These are phyloP conservation scores for Cnidoscolus chayamansa DNA, from an alignment of 441 rosid species.

Conservation along the genomic window DNA sequence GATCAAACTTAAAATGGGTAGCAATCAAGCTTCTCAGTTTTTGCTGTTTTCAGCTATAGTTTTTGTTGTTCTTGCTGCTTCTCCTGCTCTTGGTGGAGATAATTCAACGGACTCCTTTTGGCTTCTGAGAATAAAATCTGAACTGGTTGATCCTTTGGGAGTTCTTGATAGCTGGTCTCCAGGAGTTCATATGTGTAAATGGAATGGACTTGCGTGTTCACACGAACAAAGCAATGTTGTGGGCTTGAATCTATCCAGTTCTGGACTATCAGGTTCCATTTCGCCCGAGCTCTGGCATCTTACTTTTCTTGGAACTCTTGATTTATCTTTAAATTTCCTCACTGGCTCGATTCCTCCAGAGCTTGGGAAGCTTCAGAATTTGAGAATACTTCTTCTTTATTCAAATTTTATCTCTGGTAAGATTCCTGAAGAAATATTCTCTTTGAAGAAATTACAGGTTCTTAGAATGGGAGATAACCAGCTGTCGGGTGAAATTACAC, in stretches of 20 bases:
- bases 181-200: constrained; percentile 46
- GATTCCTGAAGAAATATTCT: constrained; percentile 64
- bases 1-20: constrained; percentile 34
- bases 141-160: constrained; percentile 47
- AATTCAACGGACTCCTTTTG: constrained; percentile 37
- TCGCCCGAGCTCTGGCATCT: constrained; percentile 46
- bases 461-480: constrained; percentile 68
- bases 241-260: constrained; percentile 56
- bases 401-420: constrained; percentile 63
- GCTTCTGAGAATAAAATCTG: constrained; percentile 58
- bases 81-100: constrained; percentile 26
- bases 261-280: constrained; percentile 62
- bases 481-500: constrained; percentile 54
- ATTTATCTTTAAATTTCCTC: constrained; percentile 58
- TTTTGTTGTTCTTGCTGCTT: constrained; percentile 22
- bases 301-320: constrained; percentile 47
- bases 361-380: constrained; percentile 63
- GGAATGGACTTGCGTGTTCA: constrained; percentile 71
- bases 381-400: constrained; percentile 54
- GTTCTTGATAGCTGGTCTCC: constrained; percentile 57
- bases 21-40: constrained; percentile 26
- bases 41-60: constrained; percentile 31
- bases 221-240: constrained; percentile 39
- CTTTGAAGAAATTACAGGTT: constrained; percentile 55
- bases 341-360: constrained; percentile 62